Conservation (phyloP, 2,329 filamentous ascomycete genomes). For the Sphaerulina vaccinii region DNA sequence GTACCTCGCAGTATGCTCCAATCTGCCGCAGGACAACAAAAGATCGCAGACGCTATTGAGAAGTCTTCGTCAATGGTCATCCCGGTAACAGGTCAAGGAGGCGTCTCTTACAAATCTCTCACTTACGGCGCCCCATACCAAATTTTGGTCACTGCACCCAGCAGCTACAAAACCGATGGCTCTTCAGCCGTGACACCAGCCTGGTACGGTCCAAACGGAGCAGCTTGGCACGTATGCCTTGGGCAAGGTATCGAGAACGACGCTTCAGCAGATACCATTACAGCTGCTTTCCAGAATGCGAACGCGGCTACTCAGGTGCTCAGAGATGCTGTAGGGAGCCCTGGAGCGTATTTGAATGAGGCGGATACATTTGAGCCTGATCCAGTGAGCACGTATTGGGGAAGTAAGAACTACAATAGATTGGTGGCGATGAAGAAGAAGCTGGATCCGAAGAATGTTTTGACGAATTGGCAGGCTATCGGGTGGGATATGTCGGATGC, state of each 20-base stretch:
- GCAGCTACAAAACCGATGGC: conserved; percentile 17
- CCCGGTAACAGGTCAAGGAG: neutral
- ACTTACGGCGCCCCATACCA: conserved; percentile 1
- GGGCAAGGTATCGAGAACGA: neutral
- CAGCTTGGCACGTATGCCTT: conserved; percentile 13
- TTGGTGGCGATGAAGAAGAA: conserved; percentile 25
- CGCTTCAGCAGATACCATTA: conserved; percentile 2
- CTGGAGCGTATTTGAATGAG: conserved; percentile 30
- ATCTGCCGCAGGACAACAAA: conserved; percentile 8
- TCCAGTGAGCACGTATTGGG: conserved; percentile 23
- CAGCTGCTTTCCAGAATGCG: conserved; percentile 16
- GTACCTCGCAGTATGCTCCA: conserved; percentile 18
- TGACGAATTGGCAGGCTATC: conserved; percentile 27
- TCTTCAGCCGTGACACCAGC: conserved; percentile 24
- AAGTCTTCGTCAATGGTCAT: neutral
- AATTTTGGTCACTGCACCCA: conserved; percentile 22
- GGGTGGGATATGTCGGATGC: conserved; percentile 24
- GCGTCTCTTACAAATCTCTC: conserved; percentile 1
- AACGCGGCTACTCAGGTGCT: conserved; percentile 17
- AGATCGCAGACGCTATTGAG: conserved; percentile 10
- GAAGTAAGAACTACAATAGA: conserved; percentile 23
- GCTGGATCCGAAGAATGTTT: conserved; percentile 28
- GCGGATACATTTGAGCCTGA: conserved; percentile 27
- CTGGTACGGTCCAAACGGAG: conserved; percentile 16
- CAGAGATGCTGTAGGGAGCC: conserved; percentile 2